Evolutionary conservation across 129 eudicot genomes (phyloP).

Genomic region (Rutidosis leptorrhynchoides): DNA sequence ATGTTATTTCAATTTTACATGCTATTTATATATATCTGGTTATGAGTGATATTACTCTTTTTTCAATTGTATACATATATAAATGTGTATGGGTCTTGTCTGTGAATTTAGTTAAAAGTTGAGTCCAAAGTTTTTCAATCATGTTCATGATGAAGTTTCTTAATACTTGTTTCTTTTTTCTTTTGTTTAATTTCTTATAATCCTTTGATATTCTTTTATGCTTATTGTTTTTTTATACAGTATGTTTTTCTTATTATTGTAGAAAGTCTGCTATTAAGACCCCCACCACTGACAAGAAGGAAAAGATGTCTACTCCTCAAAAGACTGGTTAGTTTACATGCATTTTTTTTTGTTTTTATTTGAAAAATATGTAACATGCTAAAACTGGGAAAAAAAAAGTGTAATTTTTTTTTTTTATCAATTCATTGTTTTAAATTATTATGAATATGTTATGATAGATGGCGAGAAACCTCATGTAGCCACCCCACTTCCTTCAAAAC

Average conservation of each 20-base stretch:
- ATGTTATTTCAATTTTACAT: not conserved
- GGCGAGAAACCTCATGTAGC: slow-evolving; percentile 73
- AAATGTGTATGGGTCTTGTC: too few relatives aligned
- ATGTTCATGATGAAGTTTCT: not conserved
- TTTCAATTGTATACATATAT: too few relatives aligned
- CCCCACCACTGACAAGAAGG: slow-evolving; percentile 58
- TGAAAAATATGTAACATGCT: too few relatives aligned
- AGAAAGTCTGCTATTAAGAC: slow-evolving; percentile 62
- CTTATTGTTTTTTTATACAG: too few relatives aligned
- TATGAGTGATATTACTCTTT: too few relatives aligned
- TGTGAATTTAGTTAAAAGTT: too few relatives aligned
- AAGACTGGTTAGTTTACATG: slow-evolving; percentile 50
- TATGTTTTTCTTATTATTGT: not conserved
- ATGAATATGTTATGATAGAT: slow-evolving; percentile 23
- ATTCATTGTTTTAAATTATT: too few relatives aligned
- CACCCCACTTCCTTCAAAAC: slow-evolving; percentile 77
- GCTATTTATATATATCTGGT: too few relatives aligned
- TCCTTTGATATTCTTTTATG: too few relatives aligned
- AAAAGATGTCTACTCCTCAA: slow-evolving; percentile 68
- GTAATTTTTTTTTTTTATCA: not conserved
- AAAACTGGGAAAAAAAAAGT: too few relatives aligned
- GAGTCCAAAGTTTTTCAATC: too few relatives aligned
- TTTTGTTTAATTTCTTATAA: too few relatives aligned
- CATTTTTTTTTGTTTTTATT: not conserved
- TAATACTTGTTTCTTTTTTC: slow-evolving; percentile 16